Conservation (phyloP, 2,329 filamentous ascomycete species). For the Gaeumannomyces sp. region DNA sequence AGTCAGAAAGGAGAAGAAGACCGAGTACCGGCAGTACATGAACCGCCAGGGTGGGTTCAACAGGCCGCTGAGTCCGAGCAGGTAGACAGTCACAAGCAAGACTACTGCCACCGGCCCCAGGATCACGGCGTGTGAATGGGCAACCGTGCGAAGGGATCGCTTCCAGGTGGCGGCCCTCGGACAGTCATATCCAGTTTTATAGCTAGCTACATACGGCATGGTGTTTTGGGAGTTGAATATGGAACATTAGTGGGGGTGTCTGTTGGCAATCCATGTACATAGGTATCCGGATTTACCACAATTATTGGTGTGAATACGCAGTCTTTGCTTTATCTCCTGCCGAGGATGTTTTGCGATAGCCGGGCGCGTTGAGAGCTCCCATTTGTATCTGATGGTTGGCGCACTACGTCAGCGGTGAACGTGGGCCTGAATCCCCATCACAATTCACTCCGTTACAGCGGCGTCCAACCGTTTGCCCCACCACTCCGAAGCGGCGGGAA, state of each 20-base stretch:
- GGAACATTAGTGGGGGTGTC: background rate
- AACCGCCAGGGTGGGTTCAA: constrained; percentile 80
- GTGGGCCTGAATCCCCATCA: too few relatives aligned
- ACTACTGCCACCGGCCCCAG: too few relatives aligned
- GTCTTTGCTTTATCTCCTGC: background rate
- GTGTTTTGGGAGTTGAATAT: background rate
- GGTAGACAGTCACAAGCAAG: constrained; percentile 20
- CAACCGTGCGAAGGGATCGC: background rate
- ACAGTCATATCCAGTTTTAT: background rate
- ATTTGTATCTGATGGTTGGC: background rate
- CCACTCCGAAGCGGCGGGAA: background rate
- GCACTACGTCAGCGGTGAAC: constrained; percentile 1
- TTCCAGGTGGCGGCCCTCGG: background rate
- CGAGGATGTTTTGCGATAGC: background rate
- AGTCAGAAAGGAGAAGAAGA: constrained; percentile 88
- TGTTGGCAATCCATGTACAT: background rate
- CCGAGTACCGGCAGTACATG: constrained; percentile 96
- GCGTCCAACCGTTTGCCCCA: constrained; percentile 1
- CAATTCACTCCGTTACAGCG: background rate
- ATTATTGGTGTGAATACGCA: background rate
- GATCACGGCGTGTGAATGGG: background rate
- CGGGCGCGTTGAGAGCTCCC: background rate
- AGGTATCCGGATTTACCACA: background rate
- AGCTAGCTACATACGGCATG: background rate
- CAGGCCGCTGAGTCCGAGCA: constrained; percentile 59